Conservation (phyloP, 1,284 basidiomycete species). For the Rhodotorula sp. region DNA sequence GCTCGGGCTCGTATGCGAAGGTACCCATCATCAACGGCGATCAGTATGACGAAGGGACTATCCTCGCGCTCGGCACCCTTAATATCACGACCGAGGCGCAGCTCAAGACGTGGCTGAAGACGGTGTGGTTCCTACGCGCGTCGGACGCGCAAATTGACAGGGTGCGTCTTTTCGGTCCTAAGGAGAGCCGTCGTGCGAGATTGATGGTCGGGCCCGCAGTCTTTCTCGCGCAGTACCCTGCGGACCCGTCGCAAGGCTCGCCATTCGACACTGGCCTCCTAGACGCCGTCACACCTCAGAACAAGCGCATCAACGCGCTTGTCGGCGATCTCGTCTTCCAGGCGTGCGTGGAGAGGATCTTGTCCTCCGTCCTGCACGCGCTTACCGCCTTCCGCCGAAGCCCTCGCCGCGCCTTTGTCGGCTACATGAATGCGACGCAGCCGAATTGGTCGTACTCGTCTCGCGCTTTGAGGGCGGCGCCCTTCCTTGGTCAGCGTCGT, state of each 20-base stretch:
- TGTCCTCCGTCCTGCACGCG: background rate
- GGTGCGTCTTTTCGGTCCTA: background rate
- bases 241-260: conserved; percentile 28
- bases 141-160: background rate
- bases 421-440: conserved; percentile 2
- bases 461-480: background rate
- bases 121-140: conserved; percentile 19
- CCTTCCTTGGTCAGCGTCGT: conserved; percentile 13
- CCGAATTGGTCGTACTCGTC: conserved; percentile 12
- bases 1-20: conserved; percentile 48
- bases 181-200: background rate
- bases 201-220: too few relatives aligned
- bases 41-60: conserved; percentile 37
- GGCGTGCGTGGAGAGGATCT: background rate
- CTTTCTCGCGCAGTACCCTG: conserved; percentile 29
- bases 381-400: background rate
- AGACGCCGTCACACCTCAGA: conserved; percentile 21
- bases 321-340: conserved; percentile 32
- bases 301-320: conserved; percentile 13
- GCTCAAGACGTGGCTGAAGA: conserved; percentile 23
- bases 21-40: conserved; percentile 51
- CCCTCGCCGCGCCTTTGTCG: conserved; percentile 1
- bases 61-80: conserved; percentile 29
- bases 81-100: conserved; percentile 31
- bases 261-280: conserved; percentile 38